Percentiles rank a stretch among this genome's conserved stretches.
phyloP scores from a whole-genome alignment of 345 rosid species.

The Acer campestre region DNA sequence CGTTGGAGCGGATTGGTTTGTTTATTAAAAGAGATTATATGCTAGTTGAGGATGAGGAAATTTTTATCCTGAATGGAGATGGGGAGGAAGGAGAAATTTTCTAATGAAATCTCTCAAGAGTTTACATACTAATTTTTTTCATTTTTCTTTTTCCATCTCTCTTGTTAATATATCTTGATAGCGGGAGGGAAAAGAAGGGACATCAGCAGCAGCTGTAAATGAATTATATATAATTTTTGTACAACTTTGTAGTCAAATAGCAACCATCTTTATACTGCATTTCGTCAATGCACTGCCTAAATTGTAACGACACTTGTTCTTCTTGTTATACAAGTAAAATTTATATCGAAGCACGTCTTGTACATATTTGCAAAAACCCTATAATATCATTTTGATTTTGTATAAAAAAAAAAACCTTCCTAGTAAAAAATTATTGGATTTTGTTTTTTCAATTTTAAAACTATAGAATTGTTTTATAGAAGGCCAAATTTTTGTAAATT shows the following conservation, averaged over 20 bases:
- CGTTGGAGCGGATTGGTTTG: slow-evolving; percentile 62
- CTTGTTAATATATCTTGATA: slow-evolving; percentile 15
- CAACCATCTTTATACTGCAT: neutral
- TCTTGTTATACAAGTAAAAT: neutral
- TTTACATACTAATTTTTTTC: neutral
- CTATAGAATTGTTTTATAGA: too few species aligned
- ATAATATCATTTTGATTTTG: too few species aligned
- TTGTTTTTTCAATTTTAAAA: too few species aligned
- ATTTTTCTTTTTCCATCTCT: neutral
- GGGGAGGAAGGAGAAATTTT: slow-evolving; percentile 87
- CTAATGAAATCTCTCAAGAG: slow-evolving; percentile 9
- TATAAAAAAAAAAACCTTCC: too few species aligned
- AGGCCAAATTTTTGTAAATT: too few species aligned
- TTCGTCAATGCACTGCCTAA: neutral
- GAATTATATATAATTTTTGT: neutral
- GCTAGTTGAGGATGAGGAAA: slow-evolving; percentile 44
- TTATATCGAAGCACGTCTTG: too few species aligned
- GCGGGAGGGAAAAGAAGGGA: neutral
- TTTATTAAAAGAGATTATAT: slow-evolving; percentile 49
- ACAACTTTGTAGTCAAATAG: neutral
- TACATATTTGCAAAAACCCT: too few species aligned
- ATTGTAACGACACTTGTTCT: too few species aligned
- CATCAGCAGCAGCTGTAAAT: slow-evolving; percentile 7
- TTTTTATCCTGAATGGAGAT: slow-evolving; percentile 25
- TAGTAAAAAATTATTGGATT: too few species aligned